Percentiles rank a stretch among this genome's conserved stretches.
phyloP scores from a whole-genome alignment of 2,329 filamentous ascomycete species.

The Drechmeria coniospora region DNA sequence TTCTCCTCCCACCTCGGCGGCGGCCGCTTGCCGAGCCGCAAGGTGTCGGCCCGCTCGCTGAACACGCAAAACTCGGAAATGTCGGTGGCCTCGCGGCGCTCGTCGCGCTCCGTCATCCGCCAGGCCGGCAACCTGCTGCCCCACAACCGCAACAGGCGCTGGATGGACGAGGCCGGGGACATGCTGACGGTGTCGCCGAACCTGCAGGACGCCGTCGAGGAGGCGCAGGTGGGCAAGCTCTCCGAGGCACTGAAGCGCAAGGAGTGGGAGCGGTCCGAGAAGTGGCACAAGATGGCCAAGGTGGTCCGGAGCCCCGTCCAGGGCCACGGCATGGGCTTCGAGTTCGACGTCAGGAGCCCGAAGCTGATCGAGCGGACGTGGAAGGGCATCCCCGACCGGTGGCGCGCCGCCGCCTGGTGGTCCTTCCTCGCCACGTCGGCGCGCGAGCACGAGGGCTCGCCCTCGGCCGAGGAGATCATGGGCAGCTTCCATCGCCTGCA shows the following conservation, averaged over 20 bases:
- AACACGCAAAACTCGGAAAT: constrained; percentile 40
- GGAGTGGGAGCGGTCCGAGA: constrained; percentile 47
- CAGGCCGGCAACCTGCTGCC: constrained; percentile 44
- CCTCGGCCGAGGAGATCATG: constrained; percentile 57
- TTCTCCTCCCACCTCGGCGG: constrained; percentile 24
- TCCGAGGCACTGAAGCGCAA: constrained; percentile 44
- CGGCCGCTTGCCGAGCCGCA: constrained; percentile 32
- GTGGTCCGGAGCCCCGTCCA: constrained; percentile 33
- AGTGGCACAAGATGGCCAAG: constrained; percentile 53
- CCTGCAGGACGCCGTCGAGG: constrained; percentile 38
- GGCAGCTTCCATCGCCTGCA: constrained; percentile 59
- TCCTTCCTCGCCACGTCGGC: constrained; percentile 75
- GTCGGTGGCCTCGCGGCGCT: constrained; percentile 35
- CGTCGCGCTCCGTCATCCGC: constrained; percentile 38
- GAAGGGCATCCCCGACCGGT: constrained; percentile 96
- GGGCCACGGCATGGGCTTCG: constrained; percentile 48
- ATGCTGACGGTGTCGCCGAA: constrained; percentile 48
- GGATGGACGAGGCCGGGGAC: constrained; percentile 50
- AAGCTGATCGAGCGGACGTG: constrained; percentile 84
- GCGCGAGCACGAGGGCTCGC: constrained; percentile 41
- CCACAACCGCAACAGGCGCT: constrained; percentile 43
- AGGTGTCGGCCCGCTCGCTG: constrained; percentile 41
- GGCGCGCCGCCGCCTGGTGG: constrained; percentile 89
- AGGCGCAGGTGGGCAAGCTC: constrained; percentile 34
- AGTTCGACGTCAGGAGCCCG: constrained; percentile 70